Conservation (phyloP, 2,329 filamentous ascomycete genomes). For the Penicillium sp. region DNA sequence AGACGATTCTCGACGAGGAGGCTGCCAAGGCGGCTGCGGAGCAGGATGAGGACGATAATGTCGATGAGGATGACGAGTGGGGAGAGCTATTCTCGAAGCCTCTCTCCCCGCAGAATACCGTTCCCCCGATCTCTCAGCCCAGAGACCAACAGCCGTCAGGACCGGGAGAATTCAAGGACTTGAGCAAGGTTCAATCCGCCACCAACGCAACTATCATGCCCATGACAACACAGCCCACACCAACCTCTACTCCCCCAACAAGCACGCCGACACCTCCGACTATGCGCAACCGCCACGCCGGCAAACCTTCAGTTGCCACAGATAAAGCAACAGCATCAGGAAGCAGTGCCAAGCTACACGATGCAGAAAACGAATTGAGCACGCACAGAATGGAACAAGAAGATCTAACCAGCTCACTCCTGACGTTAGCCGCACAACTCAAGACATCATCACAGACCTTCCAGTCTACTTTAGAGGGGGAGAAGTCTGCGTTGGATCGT, state of each 20-base stretch:
- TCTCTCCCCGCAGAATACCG: conserved; percentile 14
- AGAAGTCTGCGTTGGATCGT: conserved; percentile 69
- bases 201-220: conserved; percentile 2
- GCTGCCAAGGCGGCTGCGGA: conserved; percentile 22
- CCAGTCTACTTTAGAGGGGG: conserved; percentile 69
- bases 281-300: conserved; percentile 28
- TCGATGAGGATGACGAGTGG: conserved; percentile 22
- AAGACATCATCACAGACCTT: conserved; percentile 76
- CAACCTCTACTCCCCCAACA: neutral
- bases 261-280: conserved; percentile 14
- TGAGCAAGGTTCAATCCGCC: neutral
- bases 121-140: neutral
- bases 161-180: neutral
- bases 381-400: conserved; percentile 82
- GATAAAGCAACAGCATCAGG: conserved; percentile 19
- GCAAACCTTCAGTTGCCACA: conserved; percentile 11
- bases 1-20: conserved; percentile 36
- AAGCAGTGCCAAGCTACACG: conserved; percentile 29
- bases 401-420: conserved; percentile 75
- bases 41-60: conserved; percentile 14
- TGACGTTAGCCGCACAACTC: conserved; percentile 75
- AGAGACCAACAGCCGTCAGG: neutral
- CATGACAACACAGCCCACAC: conserved; percentile 12
- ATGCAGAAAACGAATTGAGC: conserved; percentile 72
- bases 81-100: conserved; percentile 33